Base-by-base conservation (phyloP, 495 filamentous ascomycete species). In the Tuber brumale region DNA sequence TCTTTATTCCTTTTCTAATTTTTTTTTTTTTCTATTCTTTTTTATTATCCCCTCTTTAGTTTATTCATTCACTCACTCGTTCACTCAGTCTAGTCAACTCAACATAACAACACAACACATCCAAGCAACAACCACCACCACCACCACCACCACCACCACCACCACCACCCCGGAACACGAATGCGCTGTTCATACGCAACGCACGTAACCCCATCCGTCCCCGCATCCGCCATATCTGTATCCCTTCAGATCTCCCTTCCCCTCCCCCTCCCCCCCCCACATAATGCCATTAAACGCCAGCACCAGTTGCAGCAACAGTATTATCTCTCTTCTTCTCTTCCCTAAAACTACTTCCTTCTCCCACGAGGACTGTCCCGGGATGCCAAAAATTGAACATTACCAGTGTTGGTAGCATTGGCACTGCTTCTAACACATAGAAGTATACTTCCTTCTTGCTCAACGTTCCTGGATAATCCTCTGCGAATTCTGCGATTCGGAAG, bases 111-210 rank as follows among this genome's bases (percentile, higher is more conserved):
- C 44, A 31, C 35, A 41, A 41, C 61, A 37, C 27, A 44, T 35
- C 18, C 21, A 31, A 73, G 37, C 16, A 66, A 73, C 45, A 51
- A 73, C 71, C 39, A 73, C 71, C 41, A 39, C 61, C 46, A 57
- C 46, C 27, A n/a, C n/a, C 72, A 45, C 51, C 45, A 73, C 71
- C 39, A 73, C 71, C 41, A 39, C 61, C 46, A 57, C 46, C 27
- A n/a, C n/a, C 72, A 45, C 51, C 45, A n/a, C n/a, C 42, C 72
- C 41, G 66, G 71, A 43, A 74, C 23, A 72, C 69, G 51, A 75
- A 75, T 79, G 77, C 76, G 76, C 76, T 80, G 78, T 79, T 75
- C 78, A 80, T 51, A 72, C 71, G 79, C 76, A 77, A 73, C 77
- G 78, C 78, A 79, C 78, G 70, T 70, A 79, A 79, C 78, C 76